A percentile compares a stretch with the other conserved stretches of the same genome.
Conservation (phyloP, 495 filamentous ascomycete genomes). For the Podospora bellae-mahoneyi region DNA sequence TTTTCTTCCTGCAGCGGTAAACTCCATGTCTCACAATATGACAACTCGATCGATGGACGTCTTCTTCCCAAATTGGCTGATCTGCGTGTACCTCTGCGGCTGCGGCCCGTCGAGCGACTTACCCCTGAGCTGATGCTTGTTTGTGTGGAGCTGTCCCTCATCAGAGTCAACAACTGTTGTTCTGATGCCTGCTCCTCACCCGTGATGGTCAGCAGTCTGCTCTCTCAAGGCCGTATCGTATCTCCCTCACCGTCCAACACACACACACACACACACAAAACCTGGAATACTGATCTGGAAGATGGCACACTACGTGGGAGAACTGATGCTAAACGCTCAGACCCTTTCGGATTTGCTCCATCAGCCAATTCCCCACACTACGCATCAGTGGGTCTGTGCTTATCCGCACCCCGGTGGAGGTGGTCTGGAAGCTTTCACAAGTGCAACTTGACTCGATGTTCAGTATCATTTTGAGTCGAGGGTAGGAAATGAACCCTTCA, state of each 20-base stretch:
- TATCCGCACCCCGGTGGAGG: neutral
- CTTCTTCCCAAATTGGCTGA: slow-evolving; percentile 3
- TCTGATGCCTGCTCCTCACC: neutral
- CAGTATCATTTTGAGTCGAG: too few relatives aligned
- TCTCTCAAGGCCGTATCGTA: neutral
- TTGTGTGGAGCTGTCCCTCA: neutral
- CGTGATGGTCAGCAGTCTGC: neutral
- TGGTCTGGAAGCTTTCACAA: neutral
- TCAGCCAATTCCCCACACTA: slow-evolving; percentile 5
- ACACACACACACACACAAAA: neutral
- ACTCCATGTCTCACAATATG: slow-evolving; percentile 1
- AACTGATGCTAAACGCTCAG: slow-evolving; percentile 3
- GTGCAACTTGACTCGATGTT: too few relatives aligned
- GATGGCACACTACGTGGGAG: neutral
- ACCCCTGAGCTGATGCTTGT: neutral
- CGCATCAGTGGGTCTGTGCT: slow-evolving; percentile 1
- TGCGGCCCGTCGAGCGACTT: slow-evolving; percentile 4
- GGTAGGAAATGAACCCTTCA: too few relatives aligned
- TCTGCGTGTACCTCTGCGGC: slow-evolving; percentile 9
- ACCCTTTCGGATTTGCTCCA: neutral
- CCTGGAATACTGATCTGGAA: neutral
- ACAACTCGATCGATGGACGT: neutral
- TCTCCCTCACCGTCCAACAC: neutral
- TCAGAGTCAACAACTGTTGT: neutral
- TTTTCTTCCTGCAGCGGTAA: neutral